Evolutionary conservation across 257 asterid species (phyloP).

Genomic region (Ajuga chamaepitys): DNA sequence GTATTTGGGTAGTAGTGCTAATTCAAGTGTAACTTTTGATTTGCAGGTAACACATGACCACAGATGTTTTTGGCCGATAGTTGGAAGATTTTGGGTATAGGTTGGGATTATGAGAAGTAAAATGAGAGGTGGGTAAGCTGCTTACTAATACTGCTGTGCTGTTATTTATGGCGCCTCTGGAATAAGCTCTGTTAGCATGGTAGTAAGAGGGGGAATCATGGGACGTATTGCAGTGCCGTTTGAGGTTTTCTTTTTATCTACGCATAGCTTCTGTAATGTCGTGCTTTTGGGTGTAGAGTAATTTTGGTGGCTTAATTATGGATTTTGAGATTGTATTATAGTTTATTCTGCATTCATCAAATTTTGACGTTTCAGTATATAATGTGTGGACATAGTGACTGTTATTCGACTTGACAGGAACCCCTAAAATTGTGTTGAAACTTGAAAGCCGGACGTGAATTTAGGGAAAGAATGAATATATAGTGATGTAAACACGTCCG

Average conservation of each 20-base stretch:
- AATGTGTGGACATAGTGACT: no score
- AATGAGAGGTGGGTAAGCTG: neutral
- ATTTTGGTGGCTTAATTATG: neutral
- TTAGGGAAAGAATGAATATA: no score
- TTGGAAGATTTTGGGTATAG: neutral
- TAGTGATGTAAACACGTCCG: no score
- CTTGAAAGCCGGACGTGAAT: no score
- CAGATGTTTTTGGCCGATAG: no score
- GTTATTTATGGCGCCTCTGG: neutral
- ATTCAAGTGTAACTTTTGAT: neutral
- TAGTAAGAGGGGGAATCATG: neutral
- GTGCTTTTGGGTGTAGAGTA: conserved; percentile 7
- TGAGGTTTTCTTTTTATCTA: neutral
- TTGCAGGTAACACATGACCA: conserved; percentile 19
- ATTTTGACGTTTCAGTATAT: no score
- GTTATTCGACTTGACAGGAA: no score
- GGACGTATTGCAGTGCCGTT: neutral
- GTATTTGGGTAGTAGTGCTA: no score
- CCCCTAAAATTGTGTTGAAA: no score
- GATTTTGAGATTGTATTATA: no score
- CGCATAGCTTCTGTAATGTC: neutral
- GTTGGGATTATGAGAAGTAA: neutral
- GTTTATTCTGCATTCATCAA: neutral
- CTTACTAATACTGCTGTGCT: neutral
- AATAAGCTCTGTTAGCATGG: neutral